Evolutionary conservation across 108 stramenopile species (phyloP).

Genomic region (Cyclostephanos tholiformis): DNA sequence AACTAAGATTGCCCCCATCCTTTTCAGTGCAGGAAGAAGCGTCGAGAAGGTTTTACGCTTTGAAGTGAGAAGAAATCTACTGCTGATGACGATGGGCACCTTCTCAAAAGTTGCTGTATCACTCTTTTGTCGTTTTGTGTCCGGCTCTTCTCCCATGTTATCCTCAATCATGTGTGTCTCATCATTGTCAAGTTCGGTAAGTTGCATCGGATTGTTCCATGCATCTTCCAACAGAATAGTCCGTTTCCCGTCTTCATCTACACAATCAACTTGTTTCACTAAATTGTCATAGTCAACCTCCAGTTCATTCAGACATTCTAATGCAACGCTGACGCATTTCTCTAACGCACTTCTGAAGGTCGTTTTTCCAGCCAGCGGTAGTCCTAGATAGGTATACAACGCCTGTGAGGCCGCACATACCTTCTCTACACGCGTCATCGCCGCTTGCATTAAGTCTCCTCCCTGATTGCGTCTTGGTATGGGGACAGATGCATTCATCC

Average conservation of each 20-base stretch:
- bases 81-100: conserved; percentile 37
- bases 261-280: conserved; percentile 30
- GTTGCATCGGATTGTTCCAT: conserved; percentile 70
- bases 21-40: conserved; percentile 66
- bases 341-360: conserved; percentile 23
- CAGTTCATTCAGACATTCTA: conserved; percentile 21
- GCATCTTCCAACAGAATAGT: conserved; percentile 72
- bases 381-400: conserved; percentile 28
- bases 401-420: conserved; percentile 33
- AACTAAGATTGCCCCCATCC: conserved; percentile 61
- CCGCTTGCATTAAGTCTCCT: conserved; percentile 22
- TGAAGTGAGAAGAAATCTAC: conserved; percentile 61
- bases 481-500: conserved; percentile 30
- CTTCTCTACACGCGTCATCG: conserved; percentile 37
- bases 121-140: conserved; percentile 32
- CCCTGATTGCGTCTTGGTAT: conserved; percentile 36
- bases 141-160: conserved; percentile 20
- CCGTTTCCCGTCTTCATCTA: conserved; percentile 18
- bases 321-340: conserved; percentile 17
- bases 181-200: conserved; percentile 19
- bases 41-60: conserved; percentile 58
- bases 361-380: conserved; percentile 19
- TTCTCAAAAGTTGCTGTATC: neutral
- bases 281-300: conserved; percentile 27
- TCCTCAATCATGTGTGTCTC: conserved; percentile 21